phyloP scores from a whole-genome alignment of 2,329 filamentous ascomycete genomes.

The Sarocladium oryzae region DNA sequence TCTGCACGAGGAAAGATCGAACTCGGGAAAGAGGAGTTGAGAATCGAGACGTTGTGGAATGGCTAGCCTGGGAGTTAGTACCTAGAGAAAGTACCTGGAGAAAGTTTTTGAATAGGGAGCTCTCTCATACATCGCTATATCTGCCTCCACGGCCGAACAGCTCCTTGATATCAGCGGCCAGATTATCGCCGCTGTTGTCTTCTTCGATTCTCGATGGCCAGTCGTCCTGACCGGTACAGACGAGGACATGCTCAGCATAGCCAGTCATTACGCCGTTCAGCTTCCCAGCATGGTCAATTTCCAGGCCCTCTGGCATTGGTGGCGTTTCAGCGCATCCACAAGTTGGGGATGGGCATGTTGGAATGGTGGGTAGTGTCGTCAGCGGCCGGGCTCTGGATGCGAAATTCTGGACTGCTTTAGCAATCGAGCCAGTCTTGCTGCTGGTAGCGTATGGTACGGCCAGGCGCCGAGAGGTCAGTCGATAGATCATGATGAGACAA shows the following conservation, averaged over 20 bases:
- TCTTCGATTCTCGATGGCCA: slow-evolving; percentile 84
- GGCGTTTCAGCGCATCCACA: slow-evolving; percentile 69
- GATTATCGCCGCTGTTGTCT: slow-evolving; percentile 59
- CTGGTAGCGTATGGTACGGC: neutral
- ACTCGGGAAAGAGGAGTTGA: slow-evolving; percentile 68
- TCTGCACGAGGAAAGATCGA: slow-evolving; percentile 36
- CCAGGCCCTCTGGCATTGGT: slow-evolving; percentile 56
- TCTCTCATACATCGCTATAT: slow-evolving; percentile 56
- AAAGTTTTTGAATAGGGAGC: neutral
- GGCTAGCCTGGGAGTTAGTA: slow-evolving; percentile 48
- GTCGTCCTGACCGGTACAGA: slow-evolving; percentile 74
- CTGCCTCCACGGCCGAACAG: slow-evolving; percentile 59
- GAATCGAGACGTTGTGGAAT: slow-evolving; percentile 72
- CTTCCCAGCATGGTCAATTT: slow-evolving; percentile 64
- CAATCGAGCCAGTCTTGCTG: neutral
- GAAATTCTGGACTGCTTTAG: neutral
- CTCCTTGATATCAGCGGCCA: slow-evolving; percentile 67
- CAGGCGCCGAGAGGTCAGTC: neutral
- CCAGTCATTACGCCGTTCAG: slow-evolving; percentile 71
- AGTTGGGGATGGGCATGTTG: slow-evolving; percentile 65
- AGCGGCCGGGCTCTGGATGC: slow-evolving; percentile 14
- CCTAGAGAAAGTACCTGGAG: no score
- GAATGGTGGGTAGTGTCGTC: slow-evolving; percentile 36
- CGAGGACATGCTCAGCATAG: slow-evolving; percentile 76
- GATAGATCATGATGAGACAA: neutral